Conservation (phyloP, 2,329 filamentous ascomycete genomes). For the Arthroderma sp. region DNA sequence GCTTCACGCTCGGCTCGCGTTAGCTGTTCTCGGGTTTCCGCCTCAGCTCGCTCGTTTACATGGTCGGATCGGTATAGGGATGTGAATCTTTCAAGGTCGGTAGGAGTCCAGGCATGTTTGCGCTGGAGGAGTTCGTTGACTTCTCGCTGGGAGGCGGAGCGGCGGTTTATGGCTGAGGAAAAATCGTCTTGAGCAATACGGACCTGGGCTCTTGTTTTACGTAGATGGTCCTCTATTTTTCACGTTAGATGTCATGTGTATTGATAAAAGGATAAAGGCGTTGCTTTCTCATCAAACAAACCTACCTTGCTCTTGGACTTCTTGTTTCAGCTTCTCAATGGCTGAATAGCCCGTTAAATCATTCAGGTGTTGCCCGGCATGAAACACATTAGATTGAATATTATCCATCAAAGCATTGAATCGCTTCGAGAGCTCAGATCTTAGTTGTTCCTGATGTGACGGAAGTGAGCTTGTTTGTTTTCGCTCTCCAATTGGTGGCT, state of each 20-base stretch:
- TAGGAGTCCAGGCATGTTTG: conserved; percentile 80
- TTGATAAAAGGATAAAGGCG: too few relatives aligned
- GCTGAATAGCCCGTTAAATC: conserved; percentile 86
- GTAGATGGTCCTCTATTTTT: conserved; percentile 38
- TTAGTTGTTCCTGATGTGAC: conserved; percentile 39
- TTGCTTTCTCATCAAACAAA: too few relatives aligned
- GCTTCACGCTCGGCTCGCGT: conserved; percentile 65
- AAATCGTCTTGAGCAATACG: conserved; percentile 61
- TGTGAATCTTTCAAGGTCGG: conserved; percentile 89
- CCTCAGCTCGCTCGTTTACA: conserved; percentile 75
- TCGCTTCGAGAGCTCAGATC: conserved; percentile 46
- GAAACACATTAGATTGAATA: conserved; percentile 69
- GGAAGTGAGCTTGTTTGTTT: conserved; percentile 25
- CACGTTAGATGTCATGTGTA: conserved; percentile 4
- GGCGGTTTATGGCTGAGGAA: conserved; percentile 68
- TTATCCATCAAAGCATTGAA: conserved; percentile 75
- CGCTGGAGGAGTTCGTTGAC: conserved; percentile 86
- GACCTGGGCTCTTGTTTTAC: conserved; percentile 48
- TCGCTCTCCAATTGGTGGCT: neutral
- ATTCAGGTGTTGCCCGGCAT: conserved; percentile 79
- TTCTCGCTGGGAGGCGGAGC: conserved; percentile 84
- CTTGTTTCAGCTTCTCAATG: conserved; percentile 71
- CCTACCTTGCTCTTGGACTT: conserved; percentile 56
- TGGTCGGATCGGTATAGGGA: conserved; percentile 84
- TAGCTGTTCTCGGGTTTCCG: conserved; percentile 56